These are phyloP conservation scores for Aspergillus homomorphus DNA, from an alignment of 495 filamentous ascomycete genomes.

Conservation along the genomic window DNA sequence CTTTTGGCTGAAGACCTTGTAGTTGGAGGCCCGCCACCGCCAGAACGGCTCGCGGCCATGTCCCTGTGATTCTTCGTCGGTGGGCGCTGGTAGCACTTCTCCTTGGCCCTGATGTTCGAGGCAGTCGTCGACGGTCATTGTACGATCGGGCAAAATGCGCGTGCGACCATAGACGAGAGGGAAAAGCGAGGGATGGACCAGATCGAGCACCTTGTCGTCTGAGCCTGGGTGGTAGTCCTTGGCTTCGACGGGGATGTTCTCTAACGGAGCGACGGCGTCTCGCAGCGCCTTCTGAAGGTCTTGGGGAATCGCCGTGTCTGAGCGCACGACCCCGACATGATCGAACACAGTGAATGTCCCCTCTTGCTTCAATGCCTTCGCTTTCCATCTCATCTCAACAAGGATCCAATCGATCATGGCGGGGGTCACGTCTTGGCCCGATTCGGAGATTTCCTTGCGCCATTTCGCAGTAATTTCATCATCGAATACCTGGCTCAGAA, in stretches of 20 bases:
- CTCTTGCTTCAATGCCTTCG: slow-evolving; percentile 23
- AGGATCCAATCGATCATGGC: slow-evolving; percentile 53
- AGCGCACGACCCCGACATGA: slow-evolving; percentile 30
- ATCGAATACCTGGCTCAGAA: slow-evolving; percentile 38
- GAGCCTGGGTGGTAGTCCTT: slow-evolving; percentile 61
- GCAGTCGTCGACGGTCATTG: slow-evolving; percentile 42
- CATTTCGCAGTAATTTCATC: slow-evolving; percentile 38
- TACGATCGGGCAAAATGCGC: slow-evolving; percentile 38
- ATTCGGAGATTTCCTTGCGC: slow-evolving; percentile 30
- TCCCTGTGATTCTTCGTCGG: slow-evolving; percentile 6
- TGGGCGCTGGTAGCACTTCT: slow-evolving; percentile 18
- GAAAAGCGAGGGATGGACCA: slow-evolving; percentile 61
- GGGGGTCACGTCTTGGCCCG: slow-evolving; percentile 32
- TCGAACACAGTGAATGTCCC: slow-evolving; percentile 33
- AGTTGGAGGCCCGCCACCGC: not conserved
- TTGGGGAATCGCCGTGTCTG: slow-evolving; percentile 31
- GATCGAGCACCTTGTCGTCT: slow-evolving; percentile 52
- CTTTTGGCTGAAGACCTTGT: slow-evolving; percentile 17
- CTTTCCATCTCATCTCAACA: slow-evolving; percentile 48
- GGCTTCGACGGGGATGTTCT: slow-evolving; percentile 39
- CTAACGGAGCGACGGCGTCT: slow-evolving; percentile 32
- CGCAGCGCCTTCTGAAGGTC: slow-evolving; percentile 26
- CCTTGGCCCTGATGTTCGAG: slow-evolving; percentile 40
- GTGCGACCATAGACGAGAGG: slow-evolving; percentile 55
- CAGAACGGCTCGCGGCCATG: too few relatives aligned